Percentiles rank a stretch among this genome's conserved stretches.
Evolutionary conservation across 768 basidiomycete species (phyloP).

Genomic region (Rhodotorula kratochvilovae): DNA sequence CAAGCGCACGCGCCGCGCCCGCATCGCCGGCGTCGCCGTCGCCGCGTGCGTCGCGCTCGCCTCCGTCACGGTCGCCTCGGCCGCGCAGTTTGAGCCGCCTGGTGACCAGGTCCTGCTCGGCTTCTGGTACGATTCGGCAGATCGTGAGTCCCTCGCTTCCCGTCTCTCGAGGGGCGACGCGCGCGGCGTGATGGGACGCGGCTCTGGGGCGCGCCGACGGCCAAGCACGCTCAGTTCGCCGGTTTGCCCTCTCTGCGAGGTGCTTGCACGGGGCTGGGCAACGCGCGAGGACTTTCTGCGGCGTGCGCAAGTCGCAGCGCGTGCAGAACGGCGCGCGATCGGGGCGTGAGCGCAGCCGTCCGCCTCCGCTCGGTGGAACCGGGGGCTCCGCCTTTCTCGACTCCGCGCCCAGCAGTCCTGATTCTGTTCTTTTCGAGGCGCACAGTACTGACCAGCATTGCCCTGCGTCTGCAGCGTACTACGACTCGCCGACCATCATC

Average conservation of each 20-base stretch:
- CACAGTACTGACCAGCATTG: background rate
- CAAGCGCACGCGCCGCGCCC: background rate
- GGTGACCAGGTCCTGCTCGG: constrained; percentile 41
- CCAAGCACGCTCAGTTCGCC: constrained; percentile 1
- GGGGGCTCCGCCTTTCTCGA: background rate
- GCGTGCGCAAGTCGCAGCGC: no score
- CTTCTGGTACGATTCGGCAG: constrained; percentile 41
- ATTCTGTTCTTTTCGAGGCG: background rate
- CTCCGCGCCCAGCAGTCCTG: background rate
- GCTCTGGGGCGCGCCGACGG: no score
- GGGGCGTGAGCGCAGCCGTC: no score
- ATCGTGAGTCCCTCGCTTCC: constrained; percentile 20
- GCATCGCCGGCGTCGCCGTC: background rate
- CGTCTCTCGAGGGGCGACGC: no score
- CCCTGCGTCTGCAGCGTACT: constrained; percentile 16
- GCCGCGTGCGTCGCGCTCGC: background rate
- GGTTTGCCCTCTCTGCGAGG: no score
- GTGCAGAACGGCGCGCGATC: no score
- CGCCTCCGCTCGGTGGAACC: no score
- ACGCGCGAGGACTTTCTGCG: background rate
- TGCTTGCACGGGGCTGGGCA: no score
- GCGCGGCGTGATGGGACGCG: background rate
- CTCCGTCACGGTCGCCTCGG: background rate
- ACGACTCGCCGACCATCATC: constrained; percentile 37
- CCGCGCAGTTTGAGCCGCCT: constrained; percentile 33